These are phyloP conservation scores for Vishniacozyma victoriae DNA, from an alignment of 768 basidiomycete species.

Conservation along the genomic window DNA sequence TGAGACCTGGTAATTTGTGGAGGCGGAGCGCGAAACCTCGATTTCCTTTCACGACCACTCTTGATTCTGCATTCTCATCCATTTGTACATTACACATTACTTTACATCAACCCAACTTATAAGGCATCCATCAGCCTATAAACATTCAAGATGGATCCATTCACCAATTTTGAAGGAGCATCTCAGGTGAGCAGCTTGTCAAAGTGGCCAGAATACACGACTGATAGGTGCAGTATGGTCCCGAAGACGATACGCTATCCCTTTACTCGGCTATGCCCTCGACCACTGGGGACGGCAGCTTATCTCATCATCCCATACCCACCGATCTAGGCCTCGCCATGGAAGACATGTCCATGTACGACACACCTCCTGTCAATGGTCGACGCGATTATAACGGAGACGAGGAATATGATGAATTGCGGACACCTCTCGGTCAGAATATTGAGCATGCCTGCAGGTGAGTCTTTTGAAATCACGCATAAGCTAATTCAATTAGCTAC, in stretches of 20 bases:
- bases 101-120: too few species aligned
- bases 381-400: slow-evolving; percentile 27
- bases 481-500: slow-evolving; percentile 57
- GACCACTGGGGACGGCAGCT: background rate
- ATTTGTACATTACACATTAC: too few species aligned
- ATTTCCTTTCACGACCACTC: too few species aligned
- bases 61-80: too few species aligned
- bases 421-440: slow-evolving; percentile 14
- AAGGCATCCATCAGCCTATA: too few species aligned
- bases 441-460: slow-evolving; percentile 84
- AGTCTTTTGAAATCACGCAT: slow-evolving; percentile 5
- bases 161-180: slow-evolving; percentile 48
- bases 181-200: slow-evolving; percentile 31
- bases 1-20: too few species aligned
- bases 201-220: background rate
- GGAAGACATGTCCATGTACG: background rate
- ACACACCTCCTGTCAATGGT: slow-evolving; percentile 1
- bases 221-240: slow-evolving; percentile 29
- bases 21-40: too few species aligned
- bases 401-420: slow-evolving; percentile 22
- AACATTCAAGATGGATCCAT: slow-evolving; percentile 31
- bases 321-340: background rate
- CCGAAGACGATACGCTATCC: slow-evolving; percentile 37
- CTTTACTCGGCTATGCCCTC: slow-evolving; percentile 30
- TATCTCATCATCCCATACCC: background rate